Conservation (phyloP, 176 grass and related monocot species). For the Carex cristatella region DNA sequence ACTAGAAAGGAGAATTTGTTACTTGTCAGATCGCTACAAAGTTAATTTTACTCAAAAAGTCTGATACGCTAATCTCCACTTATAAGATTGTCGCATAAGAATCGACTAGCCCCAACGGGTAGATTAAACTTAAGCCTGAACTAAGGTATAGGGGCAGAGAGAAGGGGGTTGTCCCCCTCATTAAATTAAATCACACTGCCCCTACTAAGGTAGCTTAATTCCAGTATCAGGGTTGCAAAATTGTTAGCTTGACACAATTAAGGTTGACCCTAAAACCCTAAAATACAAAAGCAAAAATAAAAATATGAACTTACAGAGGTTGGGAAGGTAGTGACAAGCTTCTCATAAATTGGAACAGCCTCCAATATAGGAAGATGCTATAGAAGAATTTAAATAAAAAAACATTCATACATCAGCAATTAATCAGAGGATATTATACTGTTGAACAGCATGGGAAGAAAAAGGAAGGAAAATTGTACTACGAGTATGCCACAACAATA, state of each 20-base stretch:
- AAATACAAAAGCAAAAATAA: neutral
- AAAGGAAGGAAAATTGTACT: neutral
- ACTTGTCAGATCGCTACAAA: neutral
- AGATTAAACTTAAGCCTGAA: neutral
- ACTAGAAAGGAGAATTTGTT: slow-evolving; percentile 24
- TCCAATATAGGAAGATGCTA: slow-evolving; percentile 67
- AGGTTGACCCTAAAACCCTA: neutral
- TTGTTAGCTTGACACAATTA: no score
- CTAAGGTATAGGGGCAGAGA: no score
- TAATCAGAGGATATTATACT: neutral
- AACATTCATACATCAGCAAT: neutral
- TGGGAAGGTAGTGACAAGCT: slow-evolving; percentile 70
- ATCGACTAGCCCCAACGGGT: neutral
- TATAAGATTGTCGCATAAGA: neutral
- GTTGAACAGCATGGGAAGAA: neutral
- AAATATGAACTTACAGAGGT: slow-evolving; percentile 50
- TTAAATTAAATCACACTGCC: no score
- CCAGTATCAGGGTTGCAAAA: no score
- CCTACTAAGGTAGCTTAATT: no score
- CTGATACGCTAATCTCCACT: neutral
- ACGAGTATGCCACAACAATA: no score
- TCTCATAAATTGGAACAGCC: slow-evolving; percentile 77
- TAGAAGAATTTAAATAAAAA: neutral
- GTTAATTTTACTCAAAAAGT: neutral
- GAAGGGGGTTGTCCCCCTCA: no score